These are phyloP conservation scores for Puccinellia tenuiflora DNA, from an alignment of 176 grass and related monocot genomes.

Conservation along the genomic window DNA sequence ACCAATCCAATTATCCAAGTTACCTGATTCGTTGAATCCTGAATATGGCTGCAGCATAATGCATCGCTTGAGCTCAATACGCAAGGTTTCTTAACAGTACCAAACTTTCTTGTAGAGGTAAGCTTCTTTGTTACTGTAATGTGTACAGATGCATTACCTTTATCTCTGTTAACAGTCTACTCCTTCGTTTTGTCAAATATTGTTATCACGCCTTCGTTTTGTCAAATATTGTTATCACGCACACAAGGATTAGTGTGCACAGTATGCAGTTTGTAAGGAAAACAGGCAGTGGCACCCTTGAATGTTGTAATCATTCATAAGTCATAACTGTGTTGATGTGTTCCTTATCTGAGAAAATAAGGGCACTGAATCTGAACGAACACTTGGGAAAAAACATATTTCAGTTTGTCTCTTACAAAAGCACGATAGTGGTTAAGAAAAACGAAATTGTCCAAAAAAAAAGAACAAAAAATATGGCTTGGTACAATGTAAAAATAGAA, in stretches of 20 bases:
- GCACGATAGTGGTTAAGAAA: background rate
- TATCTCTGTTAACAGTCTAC: background rate
- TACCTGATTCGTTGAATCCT: background rate
- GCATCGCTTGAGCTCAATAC: slow-evolving; percentile 66
- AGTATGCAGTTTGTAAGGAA: background rate
- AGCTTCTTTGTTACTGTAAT: slow-evolving; percentile 14
- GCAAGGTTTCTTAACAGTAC: slow-evolving; percentile 72
- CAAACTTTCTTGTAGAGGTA: slow-evolving; percentile 83
- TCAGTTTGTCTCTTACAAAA: background rate
- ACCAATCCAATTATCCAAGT: background rate
- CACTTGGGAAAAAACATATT: background rate
- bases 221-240: background rate
- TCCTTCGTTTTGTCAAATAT: background rate
- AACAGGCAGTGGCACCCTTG: background rate
- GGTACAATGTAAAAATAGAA: background rate
- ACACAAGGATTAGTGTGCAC: background rate
- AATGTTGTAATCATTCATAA: background rate
- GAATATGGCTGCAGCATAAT: slow-evolving; percentile 71
- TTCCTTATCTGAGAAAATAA: slow-evolving; percentile 9
- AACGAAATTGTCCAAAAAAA: background rate
- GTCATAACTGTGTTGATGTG: background rate
- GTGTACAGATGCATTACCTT: background rate
- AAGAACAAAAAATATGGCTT: background rate
- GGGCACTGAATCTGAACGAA: background rate
- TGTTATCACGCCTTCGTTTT: background rate